Conservation (phyloP, 2,329 filamentous ascomycete species). For the Diaporthe ilicicola region DNA sequence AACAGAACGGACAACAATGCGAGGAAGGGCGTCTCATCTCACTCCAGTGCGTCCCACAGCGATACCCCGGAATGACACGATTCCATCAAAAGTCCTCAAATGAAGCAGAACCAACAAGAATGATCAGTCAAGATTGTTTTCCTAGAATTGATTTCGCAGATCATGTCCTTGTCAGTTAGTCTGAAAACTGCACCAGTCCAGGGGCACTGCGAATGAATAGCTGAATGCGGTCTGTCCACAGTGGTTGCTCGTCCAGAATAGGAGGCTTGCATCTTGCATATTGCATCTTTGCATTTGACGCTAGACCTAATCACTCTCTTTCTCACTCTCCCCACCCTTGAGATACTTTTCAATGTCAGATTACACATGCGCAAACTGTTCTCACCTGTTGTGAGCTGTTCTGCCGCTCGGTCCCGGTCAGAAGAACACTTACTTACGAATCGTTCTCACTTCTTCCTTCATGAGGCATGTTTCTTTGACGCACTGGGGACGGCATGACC, state of each 20-base stretch:
- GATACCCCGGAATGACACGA: not conserved
- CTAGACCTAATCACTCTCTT: slow-evolving; percentile 11
- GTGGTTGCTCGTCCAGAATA: not conserved
- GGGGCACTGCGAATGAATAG: not conserved
- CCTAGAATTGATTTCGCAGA: not conserved
- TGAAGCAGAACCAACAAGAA: not conserved
- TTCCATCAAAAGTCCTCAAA: not conserved
- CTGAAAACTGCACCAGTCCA: not conserved
- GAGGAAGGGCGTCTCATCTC: not conserved
- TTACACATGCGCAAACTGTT: not conserved
- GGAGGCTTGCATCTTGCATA: not conserved
- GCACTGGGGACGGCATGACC: not conserved
- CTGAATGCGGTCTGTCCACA: not conserved
- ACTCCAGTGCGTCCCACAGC: not conserved
- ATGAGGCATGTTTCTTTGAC: not conserved
- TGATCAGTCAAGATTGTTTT: not conserved
- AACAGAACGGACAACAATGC: not conserved
- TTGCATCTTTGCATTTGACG: slow-evolving; percentile 11
- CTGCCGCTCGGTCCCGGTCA: not conserved
- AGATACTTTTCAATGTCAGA: not conserved
- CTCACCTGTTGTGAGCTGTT: not conserved
- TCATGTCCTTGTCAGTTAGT: not conserved
- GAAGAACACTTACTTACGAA: not conserved
- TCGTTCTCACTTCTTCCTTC: not conserved
- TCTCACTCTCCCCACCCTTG: not conserved